These are phyloP conservation scores for Sporothrix humicola DNA, from an alignment of 2,329 filamentous ascomycete genomes.

Conservation along the genomic window DNA sequence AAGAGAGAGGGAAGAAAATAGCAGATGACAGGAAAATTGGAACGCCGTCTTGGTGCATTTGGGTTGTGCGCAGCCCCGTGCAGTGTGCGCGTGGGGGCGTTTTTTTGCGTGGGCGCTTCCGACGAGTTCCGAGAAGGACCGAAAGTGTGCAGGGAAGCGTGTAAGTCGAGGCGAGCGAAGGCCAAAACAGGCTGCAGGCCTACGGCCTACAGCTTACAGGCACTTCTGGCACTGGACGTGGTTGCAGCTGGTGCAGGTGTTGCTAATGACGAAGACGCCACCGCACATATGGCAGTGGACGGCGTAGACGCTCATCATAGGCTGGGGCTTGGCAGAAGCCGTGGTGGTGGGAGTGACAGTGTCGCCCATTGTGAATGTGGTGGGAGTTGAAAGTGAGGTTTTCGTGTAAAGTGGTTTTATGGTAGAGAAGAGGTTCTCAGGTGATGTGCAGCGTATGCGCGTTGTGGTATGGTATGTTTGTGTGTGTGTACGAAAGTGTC, in stretches of 20 bases:
- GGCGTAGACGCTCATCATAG: conserved; percentile 46
- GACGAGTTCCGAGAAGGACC: background rate
- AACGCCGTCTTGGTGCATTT: background rate
- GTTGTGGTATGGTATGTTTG: background rate
- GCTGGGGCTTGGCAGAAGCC: conserved; percentile 19
- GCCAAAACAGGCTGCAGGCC: background rate
- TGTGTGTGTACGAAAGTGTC: background rate
- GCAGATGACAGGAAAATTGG: conserved; percentile 15
- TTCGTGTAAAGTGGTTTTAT: background rate
- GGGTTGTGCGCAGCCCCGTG: too few species aligned
- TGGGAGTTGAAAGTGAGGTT: background rate
- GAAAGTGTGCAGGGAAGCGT: background rate
- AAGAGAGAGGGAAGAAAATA: background rate
- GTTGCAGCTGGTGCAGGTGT: conserved; percentile 56
- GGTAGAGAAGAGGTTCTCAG: background rate
- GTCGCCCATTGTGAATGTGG: conserved; percentile 23
- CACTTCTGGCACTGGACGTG: conserved; percentile 59
- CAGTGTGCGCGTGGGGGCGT: conserved; percentile 15
- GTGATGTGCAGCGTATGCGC: background rate
- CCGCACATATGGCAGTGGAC: conserved; percentile 63
- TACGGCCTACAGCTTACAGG: conserved; percentile 39
- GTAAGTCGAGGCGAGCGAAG: background rate
- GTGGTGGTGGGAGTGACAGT: background rate
- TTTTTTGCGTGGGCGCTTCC: background rate
- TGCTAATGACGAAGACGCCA: conserved; percentile 63